A percentile compares a stretch with the other conserved stretches of the same genome.
Conservation (phyloP, 2,329 filamentous ascomycete genomes). For the Aspergillus neoniger region DNA sequence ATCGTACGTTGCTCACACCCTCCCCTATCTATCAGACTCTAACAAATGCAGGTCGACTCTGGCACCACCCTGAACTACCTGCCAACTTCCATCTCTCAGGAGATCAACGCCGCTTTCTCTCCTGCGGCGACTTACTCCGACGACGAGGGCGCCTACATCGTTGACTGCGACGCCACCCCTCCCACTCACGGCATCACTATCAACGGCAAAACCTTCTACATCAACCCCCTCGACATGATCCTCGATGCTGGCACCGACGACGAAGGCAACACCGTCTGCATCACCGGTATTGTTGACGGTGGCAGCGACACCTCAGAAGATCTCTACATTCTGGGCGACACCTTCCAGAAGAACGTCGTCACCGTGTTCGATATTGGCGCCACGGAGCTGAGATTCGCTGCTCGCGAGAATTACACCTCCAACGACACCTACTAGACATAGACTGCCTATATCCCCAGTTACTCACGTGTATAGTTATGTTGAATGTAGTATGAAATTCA, state of each 20-base stretch:
- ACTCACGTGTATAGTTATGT: not conserved
- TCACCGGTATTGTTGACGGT: slow-evolving; percentile 20
- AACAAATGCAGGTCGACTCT: slow-evolving; percentile 20
- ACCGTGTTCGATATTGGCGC: slow-evolving; percentile 53
- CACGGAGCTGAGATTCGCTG: slow-evolving; percentile 39
- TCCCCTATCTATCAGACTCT: not conserved
- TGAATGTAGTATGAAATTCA: not conserved
- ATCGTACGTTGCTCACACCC: slow-evolving; percentile 5
- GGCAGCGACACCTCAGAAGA: slow-evolving; percentile 15
- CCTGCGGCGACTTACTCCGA: slow-evolving; percentile 41
- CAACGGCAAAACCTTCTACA: slow-evolving; percentile 33
- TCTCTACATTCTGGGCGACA: slow-evolving; percentile 39
- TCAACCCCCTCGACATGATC: slow-evolving; percentile 33
- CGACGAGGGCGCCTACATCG: slow-evolving; percentile 37
- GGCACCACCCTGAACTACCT: slow-evolving; percentile 42
- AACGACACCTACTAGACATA: slow-evolving; percentile 3
- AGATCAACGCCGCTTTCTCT: slow-evolving; percentile 44
- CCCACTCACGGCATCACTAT: slow-evolving; percentile 48
- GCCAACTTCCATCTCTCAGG: slow-evolving; percentile 33
- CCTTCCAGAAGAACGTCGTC: slow-evolving; percentile 53
- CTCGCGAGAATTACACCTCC: slow-evolving; percentile 5
- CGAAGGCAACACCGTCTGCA: slow-evolving; percentile 18
- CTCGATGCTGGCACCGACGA: slow-evolving; percentile 21
- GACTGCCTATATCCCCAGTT: not conserved
- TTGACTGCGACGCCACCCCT: slow-evolving; percentile 45